phyloP scores from a whole-genome alignment of 257 asterid genomes.

The Cruciata laevipes region DNA sequence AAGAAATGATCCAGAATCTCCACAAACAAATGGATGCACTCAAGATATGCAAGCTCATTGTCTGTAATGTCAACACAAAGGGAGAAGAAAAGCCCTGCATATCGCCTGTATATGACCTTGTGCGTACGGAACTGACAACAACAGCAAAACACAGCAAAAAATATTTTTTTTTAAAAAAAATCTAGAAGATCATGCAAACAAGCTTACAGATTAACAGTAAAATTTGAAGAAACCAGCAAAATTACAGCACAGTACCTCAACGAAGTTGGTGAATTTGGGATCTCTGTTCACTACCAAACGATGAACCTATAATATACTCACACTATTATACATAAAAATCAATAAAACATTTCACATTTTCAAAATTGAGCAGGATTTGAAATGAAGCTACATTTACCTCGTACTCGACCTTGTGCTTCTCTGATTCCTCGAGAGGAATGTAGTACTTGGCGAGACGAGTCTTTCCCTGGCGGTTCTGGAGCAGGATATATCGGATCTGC shows the following conservation, averaged over 20 bases:
- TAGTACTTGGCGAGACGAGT: slow-evolving; percentile 94
- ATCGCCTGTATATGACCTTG: slow-evolving; percentile 93
- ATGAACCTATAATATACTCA: slow-evolving; percentile 55
- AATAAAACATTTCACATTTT: background rate
- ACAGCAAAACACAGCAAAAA: slow-evolving; percentile 2
- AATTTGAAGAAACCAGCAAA: background rate
- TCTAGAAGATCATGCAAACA: background rate
- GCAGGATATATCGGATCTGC: slow-evolving; percentile 94
- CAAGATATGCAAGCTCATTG: slow-evolving; percentile 83
- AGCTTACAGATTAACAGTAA: background rate
- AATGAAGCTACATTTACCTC: slow-evolving; percentile 49
- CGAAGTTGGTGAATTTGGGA: slow-evolving; percentile 88
- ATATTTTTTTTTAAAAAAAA: slow-evolving; percentile 11
- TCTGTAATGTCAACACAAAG: slow-evolving; percentile 94
- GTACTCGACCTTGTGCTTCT: slow-evolving; percentile 95
- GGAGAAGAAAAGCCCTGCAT: slow-evolving; percentile 94
- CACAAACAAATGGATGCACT: slow-evolving; percentile 90
- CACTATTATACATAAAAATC: background rate
- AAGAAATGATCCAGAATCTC: slow-evolving; percentile 96
- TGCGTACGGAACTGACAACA: slow-evolving; percentile 79
- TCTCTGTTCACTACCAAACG: slow-evolving; percentile 82
- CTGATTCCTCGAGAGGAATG: slow-evolving; percentile 98
- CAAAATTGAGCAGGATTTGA: background rate
- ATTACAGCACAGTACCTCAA: slow-evolving; percentile 47
- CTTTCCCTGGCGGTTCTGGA: slow-evolving; percentile 96